These are phyloP conservation scores for Lecanoromycetidae sp. DNA, from an alignment of 2,329 filamentous ascomycete genomes.

Conservation along the genomic window DNA sequence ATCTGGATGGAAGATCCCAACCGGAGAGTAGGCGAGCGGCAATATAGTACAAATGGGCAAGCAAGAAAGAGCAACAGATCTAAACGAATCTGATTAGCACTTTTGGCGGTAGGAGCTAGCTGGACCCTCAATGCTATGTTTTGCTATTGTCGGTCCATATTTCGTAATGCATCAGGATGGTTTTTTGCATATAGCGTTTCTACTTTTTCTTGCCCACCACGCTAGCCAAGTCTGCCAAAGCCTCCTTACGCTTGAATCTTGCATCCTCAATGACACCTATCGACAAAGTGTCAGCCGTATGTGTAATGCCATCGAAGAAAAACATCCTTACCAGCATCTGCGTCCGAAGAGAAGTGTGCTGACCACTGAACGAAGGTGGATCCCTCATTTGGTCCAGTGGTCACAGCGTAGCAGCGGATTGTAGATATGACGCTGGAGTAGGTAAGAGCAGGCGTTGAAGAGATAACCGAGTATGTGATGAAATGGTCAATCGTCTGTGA, in stretches of 20 bases:
- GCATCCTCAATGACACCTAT: slow-evolving; percentile 60
- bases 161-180: no score
- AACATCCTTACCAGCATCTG: slow-evolving; percentile 48
- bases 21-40: no score
- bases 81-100: no score
- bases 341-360: slow-evolving; percentile 58
- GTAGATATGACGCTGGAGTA: slow-evolving; percentile 58
- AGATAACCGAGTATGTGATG: slow-evolving; percentile 63
- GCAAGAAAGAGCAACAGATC: no score
- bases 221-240: slow-evolving; percentile 52
- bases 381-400: slow-evolving; percentile 51
- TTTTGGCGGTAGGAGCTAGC: no score
- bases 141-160: no score
- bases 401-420: slow-evolving; percentile 52
- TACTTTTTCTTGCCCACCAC: slow-evolving; percentile 30
- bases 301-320: neutral
- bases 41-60: no score
- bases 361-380: slow-evolving; percentile 59
- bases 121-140: no score
- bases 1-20: no score
- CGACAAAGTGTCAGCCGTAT: neutral
- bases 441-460: slow-evolving; percentile 49
- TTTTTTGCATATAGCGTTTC: no score
- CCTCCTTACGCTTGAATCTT: slow-evolving; percentile 64
- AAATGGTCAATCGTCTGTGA: slow-evolving; percentile 55